Conservation (phyloP, 2,329 filamentous ascomycete genomes). For the Pyrenophora tritici-repentis region DNA sequence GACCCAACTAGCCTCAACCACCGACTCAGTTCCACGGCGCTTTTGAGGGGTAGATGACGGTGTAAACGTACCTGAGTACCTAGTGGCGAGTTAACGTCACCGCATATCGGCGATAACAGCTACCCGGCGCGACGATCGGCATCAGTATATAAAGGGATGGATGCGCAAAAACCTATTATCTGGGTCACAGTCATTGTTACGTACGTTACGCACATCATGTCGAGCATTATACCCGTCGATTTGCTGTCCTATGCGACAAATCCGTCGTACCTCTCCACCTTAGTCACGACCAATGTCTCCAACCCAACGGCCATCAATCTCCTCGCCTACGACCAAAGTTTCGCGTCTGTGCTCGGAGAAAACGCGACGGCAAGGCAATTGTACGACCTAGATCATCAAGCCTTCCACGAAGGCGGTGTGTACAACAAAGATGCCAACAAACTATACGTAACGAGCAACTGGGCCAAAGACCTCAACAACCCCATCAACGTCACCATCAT, state of each 20-base stretch:
- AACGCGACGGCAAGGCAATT: constrained; percentile 41
- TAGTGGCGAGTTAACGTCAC: too few species aligned
- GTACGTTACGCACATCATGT: constrained; percentile 23
- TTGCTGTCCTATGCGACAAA: constrained; percentile 40
- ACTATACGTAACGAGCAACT: constrained; percentile 52
- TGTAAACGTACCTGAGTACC: too few species aligned
- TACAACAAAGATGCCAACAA: constrained; percentile 45
- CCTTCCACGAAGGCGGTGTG: constrained; percentile 50
- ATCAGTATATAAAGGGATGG: too few species aligned
- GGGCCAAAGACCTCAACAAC: constrained; percentile 31
- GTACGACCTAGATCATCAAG: constrained; percentile 35
- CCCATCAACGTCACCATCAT: constrained; percentile 45
- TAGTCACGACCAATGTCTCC: constrained; percentile 36
- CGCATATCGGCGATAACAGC: too few species aligned
- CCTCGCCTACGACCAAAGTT: constrained; percentile 45
- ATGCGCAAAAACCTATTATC: too few species aligned
- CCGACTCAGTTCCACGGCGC: too few species aligned
- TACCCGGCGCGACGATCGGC: too few species aligned
- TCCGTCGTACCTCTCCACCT: constrained; percentile 34
- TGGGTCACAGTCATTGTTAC: too few species aligned
- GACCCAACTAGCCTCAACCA: too few species aligned
- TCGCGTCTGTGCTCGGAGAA: constrained; percentile 40
- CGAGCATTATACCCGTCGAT: constrained; percentile 39
- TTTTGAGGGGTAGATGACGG: too few species aligned
- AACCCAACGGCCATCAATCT: constrained; percentile 44